A percentile compares a stretch with the other conserved stretches of the same genome.
phyloP scores from a whole-genome alignment of 139 green algal species.

The Chlorella ohadii region DNA sequence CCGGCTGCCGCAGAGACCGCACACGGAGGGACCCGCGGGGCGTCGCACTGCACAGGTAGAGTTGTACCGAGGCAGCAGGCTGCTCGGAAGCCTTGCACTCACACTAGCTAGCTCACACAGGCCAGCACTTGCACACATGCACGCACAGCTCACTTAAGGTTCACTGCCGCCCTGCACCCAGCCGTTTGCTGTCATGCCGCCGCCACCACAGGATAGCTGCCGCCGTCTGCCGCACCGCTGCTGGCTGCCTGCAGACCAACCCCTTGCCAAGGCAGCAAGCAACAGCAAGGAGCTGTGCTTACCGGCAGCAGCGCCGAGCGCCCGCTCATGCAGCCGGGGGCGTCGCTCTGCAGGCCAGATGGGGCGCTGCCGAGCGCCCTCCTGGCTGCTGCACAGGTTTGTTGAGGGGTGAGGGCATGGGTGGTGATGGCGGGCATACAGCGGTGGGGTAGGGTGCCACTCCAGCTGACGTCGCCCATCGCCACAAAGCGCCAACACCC shows the following conservation, averaged over 20 bases:
- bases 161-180: background rate
- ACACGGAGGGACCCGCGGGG: too few species aligned
- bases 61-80: too few species aligned
- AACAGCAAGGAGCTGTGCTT: slow-evolving; percentile 1
- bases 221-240: background rate
- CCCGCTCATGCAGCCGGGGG: background rate
- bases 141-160: background rate
- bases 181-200: background rate
- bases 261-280: background rate
- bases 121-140: background rate
- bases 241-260: background rate
- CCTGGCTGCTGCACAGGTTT: slow-evolving; percentile 2
- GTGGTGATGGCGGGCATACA: background rate
- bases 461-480: too few species aligned
- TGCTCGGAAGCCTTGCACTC: too few species aligned
- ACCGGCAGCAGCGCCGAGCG: slow-evolving; percentile 2
- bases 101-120: background rate
- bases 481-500: too few species aligned
- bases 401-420: background rate
- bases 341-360: background rate
- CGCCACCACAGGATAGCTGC: background rate
- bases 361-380: background rate
- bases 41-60: too few species aligned
- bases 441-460: too few species aligned
- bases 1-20: too few species aligned